Evolutionary conservation across 768 basidiomycete genomes (phyloP).

Genomic region (Suillus subalutaceus): DNA sequence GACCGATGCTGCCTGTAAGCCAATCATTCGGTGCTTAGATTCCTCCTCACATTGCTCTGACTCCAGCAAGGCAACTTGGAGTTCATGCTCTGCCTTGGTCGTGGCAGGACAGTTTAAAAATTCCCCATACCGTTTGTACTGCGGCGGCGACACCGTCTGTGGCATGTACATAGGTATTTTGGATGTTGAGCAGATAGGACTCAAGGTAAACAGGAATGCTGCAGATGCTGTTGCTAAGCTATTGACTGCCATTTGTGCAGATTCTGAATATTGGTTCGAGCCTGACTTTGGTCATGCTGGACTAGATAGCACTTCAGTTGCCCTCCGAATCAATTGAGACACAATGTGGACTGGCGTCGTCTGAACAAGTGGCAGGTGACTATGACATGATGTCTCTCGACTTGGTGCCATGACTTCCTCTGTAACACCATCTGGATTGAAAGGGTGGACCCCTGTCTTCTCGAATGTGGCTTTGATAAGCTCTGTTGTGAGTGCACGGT

Average conservation of each 20-base stretch:
- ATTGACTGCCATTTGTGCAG: background rate
- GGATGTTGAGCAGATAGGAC: background rate
- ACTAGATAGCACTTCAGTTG: conserved; percentile 9
- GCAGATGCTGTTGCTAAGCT: background rate
- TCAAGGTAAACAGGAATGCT: background rate
- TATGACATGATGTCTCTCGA: background rate
- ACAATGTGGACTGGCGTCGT: conserved; percentile 11
- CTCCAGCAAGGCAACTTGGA: conserved; percentile 6
- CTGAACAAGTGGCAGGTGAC: conserved; percentile 5
- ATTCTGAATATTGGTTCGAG: background rate
- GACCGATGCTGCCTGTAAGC: conserved; percentile 15
- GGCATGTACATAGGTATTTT: background rate
- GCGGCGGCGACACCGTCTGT: background rate
- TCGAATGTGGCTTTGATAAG: conserved; percentile 27
- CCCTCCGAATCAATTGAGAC: conserved; percentile 10
- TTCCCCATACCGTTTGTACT: background rate
- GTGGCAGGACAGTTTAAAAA: background rate
- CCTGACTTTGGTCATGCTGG: background rate
- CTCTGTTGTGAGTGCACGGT: conserved; percentile 28
- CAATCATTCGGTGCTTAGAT: conserved; percentile 12
- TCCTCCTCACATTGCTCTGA: background rate
- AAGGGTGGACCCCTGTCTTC: conserved; percentile 31
- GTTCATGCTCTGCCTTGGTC: background rate
- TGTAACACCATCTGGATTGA: conserved; percentile 23
- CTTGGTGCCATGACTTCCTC: conserved; percentile 25